These are phyloP conservation scores for Suillus subalutaceus DNA, from an alignment of 768 basidiomycete species.

Conservation along the genomic window DNA sequence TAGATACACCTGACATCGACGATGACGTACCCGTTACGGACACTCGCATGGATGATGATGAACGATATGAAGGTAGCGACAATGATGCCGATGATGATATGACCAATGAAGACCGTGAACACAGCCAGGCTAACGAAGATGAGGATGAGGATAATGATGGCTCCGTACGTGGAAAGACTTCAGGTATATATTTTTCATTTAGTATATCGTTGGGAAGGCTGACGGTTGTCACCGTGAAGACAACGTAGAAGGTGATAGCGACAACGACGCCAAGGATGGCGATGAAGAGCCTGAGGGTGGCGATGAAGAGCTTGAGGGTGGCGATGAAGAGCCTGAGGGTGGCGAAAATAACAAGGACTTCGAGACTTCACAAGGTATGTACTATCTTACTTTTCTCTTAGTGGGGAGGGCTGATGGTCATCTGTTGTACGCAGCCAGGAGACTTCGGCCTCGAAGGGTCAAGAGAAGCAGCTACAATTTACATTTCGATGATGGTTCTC, in stretches of 20 bases:
- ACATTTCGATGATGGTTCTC: not conserved
- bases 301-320: too few species aligned
- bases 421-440: not conserved
- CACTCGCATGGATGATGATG: not conserved
- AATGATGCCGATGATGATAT: not conserved
- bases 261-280: not conserved
- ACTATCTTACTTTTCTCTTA: not conserved
- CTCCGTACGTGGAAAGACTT: not conserved
- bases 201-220: not conserved
- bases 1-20: not conserved
- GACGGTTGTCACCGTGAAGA: not conserved
- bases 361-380: not conserved
- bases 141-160: not conserved
- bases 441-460: not conserved
- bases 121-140: too few species aligned
- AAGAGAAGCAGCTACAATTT: not conserved
- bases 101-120: not conserved
- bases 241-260: not conserved
- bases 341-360: not conserved
- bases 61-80: not conserved
- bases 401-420: not conserved
- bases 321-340: not conserved
- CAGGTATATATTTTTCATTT: not conserved
- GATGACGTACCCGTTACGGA: not conserved
- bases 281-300: not conserved